Base-by-base conservation (phyloP, 2,329 filamentous ascomycete species). In the Aspergillus costaricaensis region DNA sequence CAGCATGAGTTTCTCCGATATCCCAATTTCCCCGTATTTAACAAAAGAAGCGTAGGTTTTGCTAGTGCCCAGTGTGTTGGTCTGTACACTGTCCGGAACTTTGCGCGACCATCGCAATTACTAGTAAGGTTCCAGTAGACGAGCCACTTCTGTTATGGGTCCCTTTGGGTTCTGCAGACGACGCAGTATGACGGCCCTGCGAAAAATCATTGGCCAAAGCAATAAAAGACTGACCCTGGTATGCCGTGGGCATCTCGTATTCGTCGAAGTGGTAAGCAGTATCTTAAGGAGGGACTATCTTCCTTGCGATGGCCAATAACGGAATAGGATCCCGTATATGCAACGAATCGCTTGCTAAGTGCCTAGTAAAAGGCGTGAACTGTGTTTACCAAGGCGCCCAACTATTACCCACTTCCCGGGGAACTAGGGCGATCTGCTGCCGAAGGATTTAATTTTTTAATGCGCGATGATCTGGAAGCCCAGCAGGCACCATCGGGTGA, bases 371-470 rank as follows among this genome's bases (percentile, higher is more conserved):
- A 50, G 25, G 25, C 47, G 41, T 30, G 47, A 27, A 50, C 25
- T 32, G 25, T 50, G 47, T 32, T 50, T 50, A 50, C 47, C 47
- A 32, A 9, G 44, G 44, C 44, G 44, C 23, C 44, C 44, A 49
- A 50, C 6, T 30, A n/a, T 50, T 50, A 50, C 47, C 47, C 25
- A 50, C 47, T 30, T 50, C 47, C n/a, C 17, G 25, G 47, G 47
- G 47, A 50, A 30, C 47, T 50, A 50, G 47, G 47, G 47, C 25
- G 47, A 50, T 50, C 47, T 50, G 47, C 47, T 50, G 47, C 41
- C 41, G 41, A 30, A 30, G 23, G 47, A 50, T 30, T 30, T 5
- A 50, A 32, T 30, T 19, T 50, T 17, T 50, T 21, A 50, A 30
- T 32, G 47, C 47, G 47, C 25, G 47, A 49, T 49, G 25, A 30